Conservation (phyloP, 306 rosid genomes). For the Prunus mongolica region DNA sequence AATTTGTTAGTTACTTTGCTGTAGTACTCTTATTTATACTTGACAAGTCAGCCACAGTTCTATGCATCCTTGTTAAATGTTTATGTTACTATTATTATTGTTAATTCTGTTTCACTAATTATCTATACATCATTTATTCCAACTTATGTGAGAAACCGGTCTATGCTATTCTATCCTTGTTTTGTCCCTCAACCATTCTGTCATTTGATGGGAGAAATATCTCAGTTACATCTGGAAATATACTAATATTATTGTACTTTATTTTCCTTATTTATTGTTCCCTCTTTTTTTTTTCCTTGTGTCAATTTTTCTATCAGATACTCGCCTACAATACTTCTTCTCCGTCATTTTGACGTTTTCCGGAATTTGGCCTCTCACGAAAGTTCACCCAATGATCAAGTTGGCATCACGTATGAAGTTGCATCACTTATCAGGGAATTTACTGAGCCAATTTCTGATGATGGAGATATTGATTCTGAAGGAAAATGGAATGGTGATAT, state of each 20-base stretch:
- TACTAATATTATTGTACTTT: neutral
- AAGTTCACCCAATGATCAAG: conserved; percentile 62
- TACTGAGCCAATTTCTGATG: conserved; percentile 66
- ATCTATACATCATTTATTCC: neutral
- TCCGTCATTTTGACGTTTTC: conserved; percentile 88
- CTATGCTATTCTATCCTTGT: neutral
- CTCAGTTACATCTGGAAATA: neutral
- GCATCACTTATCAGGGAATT: conserved; percentile 79
- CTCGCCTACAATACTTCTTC: conserved; percentile 84
- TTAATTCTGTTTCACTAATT: neutral
- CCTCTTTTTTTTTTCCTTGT: conserved; percentile 20
- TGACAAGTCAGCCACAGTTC: neutral
- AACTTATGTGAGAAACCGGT: neutral
- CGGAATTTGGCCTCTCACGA: conserved; percentile 58
- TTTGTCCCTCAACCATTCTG: neutral
- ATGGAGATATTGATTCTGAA: conserved; percentile 36
- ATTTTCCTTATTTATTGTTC: neutral
- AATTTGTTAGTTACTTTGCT: neutral
- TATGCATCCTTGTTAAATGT: neutral
- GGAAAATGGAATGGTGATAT: conserved; percentile 41
- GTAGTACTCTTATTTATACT: neutral
- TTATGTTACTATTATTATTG: neutral
- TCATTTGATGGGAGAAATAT: conserved; percentile 19
- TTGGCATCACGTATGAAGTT: conserved; percentile 64
- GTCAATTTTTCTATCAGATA: conserved; percentile 51